Evolutionary conservation across 768 basidiomycete species (phyloP).

Genomic region (Sistotremastrum suecicum): DNA sequence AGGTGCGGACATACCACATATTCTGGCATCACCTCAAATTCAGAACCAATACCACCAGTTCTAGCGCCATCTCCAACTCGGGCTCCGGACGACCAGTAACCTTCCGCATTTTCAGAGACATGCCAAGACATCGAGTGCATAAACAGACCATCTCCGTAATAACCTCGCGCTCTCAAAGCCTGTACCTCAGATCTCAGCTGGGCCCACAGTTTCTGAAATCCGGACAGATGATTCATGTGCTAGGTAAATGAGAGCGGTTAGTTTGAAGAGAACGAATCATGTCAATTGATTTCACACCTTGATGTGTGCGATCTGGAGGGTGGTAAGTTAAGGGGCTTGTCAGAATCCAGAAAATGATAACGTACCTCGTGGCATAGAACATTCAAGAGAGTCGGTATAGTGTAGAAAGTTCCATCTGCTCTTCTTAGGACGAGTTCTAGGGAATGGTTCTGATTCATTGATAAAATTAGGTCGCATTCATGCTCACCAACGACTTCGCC

Average conservation of each 20-base stretch:
- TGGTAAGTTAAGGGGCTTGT: neutral
- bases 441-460: slow-evolving; percentile 5
- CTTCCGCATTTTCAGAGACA: slow-evolving; percentile 20
- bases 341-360: neutral
- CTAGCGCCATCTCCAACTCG: slow-evolving; percentile 51
- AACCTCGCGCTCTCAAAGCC: slow-evolving; percentile 56
- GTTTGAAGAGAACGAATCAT: neutral
- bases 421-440: slow-evolving; percentile 64
- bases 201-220: slow-evolving; percentile 64
- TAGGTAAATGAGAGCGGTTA: slow-evolving; percentile 12
- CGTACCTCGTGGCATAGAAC: slow-evolving; percentile 74
- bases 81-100: slow-evolving; percentile 71
- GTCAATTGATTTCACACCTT: slow-evolving; percentile 29
- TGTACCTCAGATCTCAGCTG: slow-evolving; percentile 52
- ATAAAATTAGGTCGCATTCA: neutral
- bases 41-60: slow-evolving; percentile 35
- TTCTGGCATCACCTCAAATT: slow-evolving; percentile 53
- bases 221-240: slow-evolving; percentile 73
- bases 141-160: slow-evolving; percentile 64
- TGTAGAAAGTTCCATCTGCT: slow-evolving; percentile 42
- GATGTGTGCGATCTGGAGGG: slow-evolving; percentile 60
- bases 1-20: slow-evolving; percentile 41
- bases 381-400: slow-evolving; percentile 57
- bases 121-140: neutral
- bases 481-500: slow-evolving; percentile 62